Base-by-base conservation (phyloP, 2,329 filamentous ascomycete genomes). In the Aureobasidium subglaciale region DNA sequence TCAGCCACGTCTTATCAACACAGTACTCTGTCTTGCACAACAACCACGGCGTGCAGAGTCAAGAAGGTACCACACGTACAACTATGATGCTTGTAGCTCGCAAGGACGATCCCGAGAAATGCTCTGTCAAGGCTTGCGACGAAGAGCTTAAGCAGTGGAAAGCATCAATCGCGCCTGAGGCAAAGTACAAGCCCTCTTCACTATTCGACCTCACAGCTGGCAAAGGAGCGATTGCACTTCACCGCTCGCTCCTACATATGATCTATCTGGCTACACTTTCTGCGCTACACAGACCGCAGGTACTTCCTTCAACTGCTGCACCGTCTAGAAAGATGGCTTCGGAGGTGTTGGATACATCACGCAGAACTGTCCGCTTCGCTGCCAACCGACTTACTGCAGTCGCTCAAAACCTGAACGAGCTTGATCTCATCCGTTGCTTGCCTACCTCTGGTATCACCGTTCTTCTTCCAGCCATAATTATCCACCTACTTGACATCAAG, bases 21-120 rank as follows among this genome's bases (percentile, higher is more conserved):
- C 92, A 96, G 67, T 96, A 96, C 70, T 95, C 90, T 24, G 90
- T 96, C 4, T 75, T 96, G 37, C 89, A 91, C 66, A 86, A 89
- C 63, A 87, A 91, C 63, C 88, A 89, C 65, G 83, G 87, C 58
- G 75, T 81, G 4, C 72, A 79, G 35, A 88, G 85, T 59, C 84
- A 88, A 43, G 88, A 90, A 61, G 81, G 82, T 59, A 86, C 77
- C 68, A 87, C 84, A 2, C 67, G 75, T 56, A 85, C 83, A 1
- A 86, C 82, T 16, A 92, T 95, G 83, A 93, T 95, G 86, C 76
- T 96, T 24, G 85, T 95, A 41, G 90, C 91, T 4, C 95, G 95
- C 71, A 95, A 92, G 71, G 80, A 87, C 32, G 81, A 90, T 55
- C 84, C 88, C n/a, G 90, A 91, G 64, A 83, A 86, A 2, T 86